These are phyloP conservation scores for Penicillium sp. DNA, from an alignment of 2,329 filamentous ascomycete species.

Conservation along the genomic window DNA sequence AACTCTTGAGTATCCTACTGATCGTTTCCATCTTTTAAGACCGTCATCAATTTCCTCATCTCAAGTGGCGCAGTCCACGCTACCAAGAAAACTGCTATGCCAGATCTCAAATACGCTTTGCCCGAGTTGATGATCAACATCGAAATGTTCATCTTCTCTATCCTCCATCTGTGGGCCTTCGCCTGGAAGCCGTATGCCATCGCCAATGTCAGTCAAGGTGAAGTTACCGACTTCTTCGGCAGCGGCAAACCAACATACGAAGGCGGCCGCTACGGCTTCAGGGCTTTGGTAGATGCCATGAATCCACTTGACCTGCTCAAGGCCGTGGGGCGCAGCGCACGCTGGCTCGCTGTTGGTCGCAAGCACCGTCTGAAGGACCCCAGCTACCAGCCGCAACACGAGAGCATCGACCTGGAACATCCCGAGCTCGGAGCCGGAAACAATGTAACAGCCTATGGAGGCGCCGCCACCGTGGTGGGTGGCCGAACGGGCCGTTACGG, in stretches of 20 bases:
- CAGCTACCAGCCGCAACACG: slow-evolving; percentile 35
- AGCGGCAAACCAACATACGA: slow-evolving; percentile 52
- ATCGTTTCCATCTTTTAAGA: slow-evolving; percentile 27
- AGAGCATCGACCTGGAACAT: slow-evolving; percentile 29
- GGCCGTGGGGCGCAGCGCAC: slow-evolving; percentile 68
- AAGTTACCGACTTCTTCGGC: slow-evolving; percentile 40
- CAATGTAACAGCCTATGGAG: slow-evolving; percentile 29
- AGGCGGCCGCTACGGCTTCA: slow-evolving; percentile 61
- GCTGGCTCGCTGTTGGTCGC: slow-evolving; percentile 74
- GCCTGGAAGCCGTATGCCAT: slow-evolving; percentile 65
- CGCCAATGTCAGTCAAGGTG: slow-evolving; percentile 41
- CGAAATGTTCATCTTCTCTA: slow-evolving; percentile 76
- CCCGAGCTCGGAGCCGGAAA: slow-evolving; percentile 11
- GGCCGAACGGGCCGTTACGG: slow-evolving; percentile 25
- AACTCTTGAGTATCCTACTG: neutral
- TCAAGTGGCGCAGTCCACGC: slow-evolving; percentile 61
- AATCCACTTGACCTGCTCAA: slow-evolving; percentile 82
- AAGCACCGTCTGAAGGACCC: slow-evolving; percentile 45
- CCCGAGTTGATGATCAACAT: slow-evolving; percentile 72
- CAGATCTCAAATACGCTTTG: slow-evolving; percentile 76
- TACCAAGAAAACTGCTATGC: slow-evolving; percentile 59
- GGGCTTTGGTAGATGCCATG: slow-evolving; percentile 65
- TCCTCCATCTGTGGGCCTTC: slow-evolving; percentile 79
- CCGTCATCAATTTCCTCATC: slow-evolving; percentile 58
- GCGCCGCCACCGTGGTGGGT: slow-evolving; percentile 20